Base-by-base conservation (phyloP, 257 asterid genomes). In the Ballota nigra region DNA sequence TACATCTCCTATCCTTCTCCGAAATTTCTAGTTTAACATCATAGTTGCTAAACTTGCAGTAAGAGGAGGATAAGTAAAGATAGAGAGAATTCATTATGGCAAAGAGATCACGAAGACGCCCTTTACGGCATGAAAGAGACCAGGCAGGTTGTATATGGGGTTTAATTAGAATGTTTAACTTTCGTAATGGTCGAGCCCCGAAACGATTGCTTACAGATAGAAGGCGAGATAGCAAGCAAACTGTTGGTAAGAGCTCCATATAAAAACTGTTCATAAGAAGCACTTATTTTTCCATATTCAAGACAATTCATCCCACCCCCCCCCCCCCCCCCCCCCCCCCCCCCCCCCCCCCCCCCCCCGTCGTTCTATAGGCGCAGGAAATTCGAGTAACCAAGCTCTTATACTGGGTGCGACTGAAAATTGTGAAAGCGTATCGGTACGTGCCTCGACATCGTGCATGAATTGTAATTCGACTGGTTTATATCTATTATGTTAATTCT, bases 131-230 rank as follows among this genome's bases (percentile, higher is more conserved):
- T 73, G 99, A 81, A 65, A 88, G 86, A 77, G 90, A 85, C 77
- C 90, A 84, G 29, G 81, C 89, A 4, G 96, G 99, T 63, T 95
- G 99, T 64, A 86, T 92, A 23, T 85, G 84, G 78, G 89, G 98
- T 76, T 82, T 95, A 55, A 89, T 95, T 74, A 90, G 79, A 81
- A 87, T 92, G 56, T 86, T 95, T 78, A 89, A 90, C 72, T 88
- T 92, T 77, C 93, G 97, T 33, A 86, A 83, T 66, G 91, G 92
- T 33, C 89, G 95, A 76, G 52, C 92, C 76, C 78, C 91, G 58
- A 86, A 82, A 77, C 86, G 85, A 73, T 79, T 92, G 78, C 92
- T 92, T 75, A n/a, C 86, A 24, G 96, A 95, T 74, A 82, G 89
- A 81, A 84, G 81, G 70, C 87, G 77, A 47, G 87, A 52, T 56